A percentile compares a stretch with the other conserved stretches of the same genome.
These are phyloP conservation scores for Orychophragmus violaceus DNA, from an alignment of 345 rosid genomes.

Conservation along the genomic window DNA sequence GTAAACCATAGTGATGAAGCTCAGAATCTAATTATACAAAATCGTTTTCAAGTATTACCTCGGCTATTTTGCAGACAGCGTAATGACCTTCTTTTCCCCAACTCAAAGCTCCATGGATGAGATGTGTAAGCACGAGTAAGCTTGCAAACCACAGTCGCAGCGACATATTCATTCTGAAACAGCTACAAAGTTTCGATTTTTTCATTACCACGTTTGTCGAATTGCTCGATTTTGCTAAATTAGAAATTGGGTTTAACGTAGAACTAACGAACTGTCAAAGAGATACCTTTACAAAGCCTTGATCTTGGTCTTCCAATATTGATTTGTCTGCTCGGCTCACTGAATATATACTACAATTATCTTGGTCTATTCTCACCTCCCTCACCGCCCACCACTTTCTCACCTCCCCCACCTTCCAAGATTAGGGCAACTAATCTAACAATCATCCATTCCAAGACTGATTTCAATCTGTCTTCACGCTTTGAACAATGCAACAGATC, in stretches of 20 bases:
- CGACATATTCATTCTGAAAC: conserved; percentile 19
- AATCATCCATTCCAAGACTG: too few species aligned
- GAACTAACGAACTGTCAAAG: neutral
- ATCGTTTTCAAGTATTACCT: conserved; percentile 33
- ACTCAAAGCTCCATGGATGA: conserved; percentile 47
- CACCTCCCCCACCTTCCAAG: too few species aligned
- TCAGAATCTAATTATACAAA: neutral
- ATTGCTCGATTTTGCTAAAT: neutral
- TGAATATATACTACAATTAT: too few species aligned
- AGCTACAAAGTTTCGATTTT: neutral
- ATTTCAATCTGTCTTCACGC: too few species aligned
- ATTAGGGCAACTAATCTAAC: too few species aligned
- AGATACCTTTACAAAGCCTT: neutral
- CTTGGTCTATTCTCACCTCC: too few species aligned
- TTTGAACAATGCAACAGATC: too few species aligned
- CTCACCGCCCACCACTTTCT: too few species aligned
- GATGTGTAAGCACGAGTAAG: conserved; percentile 45
- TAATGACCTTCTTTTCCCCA: conserved; percentile 92
- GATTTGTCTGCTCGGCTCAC: neutral
- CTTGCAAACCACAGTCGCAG: conserved; percentile 36
- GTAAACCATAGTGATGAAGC: neutral
- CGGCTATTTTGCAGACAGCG: conserved; percentile 78
- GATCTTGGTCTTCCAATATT: neutral
- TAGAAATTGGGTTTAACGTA: neutral
- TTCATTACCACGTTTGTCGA: neutral